Percentiles rank a stretch among this genome's conserved stretches.
Evolutionary conservation across 1,139 yeast species (phyloP).

Genomic region (Chernovozyma sophiae-reginae): DNA sequence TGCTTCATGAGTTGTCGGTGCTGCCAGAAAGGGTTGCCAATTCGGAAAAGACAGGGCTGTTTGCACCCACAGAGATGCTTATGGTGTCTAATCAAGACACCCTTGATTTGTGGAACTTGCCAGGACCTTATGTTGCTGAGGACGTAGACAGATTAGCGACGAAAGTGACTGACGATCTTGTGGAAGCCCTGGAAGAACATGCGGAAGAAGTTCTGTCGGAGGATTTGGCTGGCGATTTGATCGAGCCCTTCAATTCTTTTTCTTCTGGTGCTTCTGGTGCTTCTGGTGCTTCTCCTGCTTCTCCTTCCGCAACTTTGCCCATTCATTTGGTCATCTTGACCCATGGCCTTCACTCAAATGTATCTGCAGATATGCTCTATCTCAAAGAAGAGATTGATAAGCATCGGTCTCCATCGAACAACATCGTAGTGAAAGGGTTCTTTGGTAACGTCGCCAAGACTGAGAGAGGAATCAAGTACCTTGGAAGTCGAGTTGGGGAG

Average conservation of each 20-base stretch:
- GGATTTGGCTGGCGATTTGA: not conserved
- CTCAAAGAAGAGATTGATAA: constrained; percentile 76
- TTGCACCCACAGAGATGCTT: constrained; percentile 16
- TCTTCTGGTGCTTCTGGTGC: not conserved
- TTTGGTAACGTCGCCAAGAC: constrained; percentile 85
- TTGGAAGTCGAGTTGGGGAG: constrained; percentile 82
- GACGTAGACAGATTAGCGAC: not conserved
- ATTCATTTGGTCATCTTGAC: constrained; percentile 76
- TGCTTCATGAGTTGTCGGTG: constrained; percentile 35
- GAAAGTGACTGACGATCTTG: not conserved
- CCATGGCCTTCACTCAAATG: constrained; percentile 90
- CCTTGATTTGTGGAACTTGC: constrained; percentile 67
- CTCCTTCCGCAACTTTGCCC: constrained; percentile 30
- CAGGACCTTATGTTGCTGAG: constrained; percentile 14
- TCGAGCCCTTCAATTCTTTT: not conserved
- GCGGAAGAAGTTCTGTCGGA: not conserved
- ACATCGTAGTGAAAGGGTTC: constrained; percentile 75
- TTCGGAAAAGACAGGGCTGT: constrained; percentile 29
- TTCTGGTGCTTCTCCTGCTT: not conserved
- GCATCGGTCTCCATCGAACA: constrained; percentile 17
- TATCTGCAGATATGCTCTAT: constrained; percentile 83
- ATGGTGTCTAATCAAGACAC: constrained; percentile 57
- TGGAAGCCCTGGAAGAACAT: not conserved
- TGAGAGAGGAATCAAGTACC: constrained; percentile 82
- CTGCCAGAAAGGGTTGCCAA: constrained; percentile 23